Base-by-base conservation (phyloP, 2,329 filamentous ascomycete genomes). In the Zasmidium angulare region DNA sequence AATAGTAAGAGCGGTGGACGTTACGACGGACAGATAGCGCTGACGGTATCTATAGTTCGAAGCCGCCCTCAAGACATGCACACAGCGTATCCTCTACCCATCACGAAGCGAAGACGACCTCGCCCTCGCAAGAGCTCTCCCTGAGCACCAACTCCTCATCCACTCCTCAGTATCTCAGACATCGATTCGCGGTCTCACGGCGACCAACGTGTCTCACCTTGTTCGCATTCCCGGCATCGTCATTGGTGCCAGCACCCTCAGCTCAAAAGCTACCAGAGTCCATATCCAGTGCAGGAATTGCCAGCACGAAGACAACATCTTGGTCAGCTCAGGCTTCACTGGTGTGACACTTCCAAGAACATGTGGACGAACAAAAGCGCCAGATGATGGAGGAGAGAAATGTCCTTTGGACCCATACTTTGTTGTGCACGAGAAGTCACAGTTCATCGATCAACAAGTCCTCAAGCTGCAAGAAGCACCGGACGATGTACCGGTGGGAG, bases 381-480 rank as follows among this genome's bases (percentile, higher is more conserved):
- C 69, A 4, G 67, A 67, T 14, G 84, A 85, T 63, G 82, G 84
- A 14, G 88, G 87, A 53, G 90, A 96, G 48, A 87, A 89, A 68
- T 99, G 95, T 70, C 93, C 93, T 0, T 78, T 99, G 61, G 95
- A 99, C 70, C 95, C 95, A 17, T 99, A 97, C 77, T 96, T 95
- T 70, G 91, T 99, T 58, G 84, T 95, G 59, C 95, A 99, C 73
- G 95, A 99, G 76, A 92, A 89, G 74, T 96, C 90, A 40, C 86
- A 87, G 64, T 99, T 99, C 73, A 93, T 98, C 69, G 95, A 99
- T 71, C 95, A 99, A 76, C 95, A 99, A 75, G 91, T 99, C 61
- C 89, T 99, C 74, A 99, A 99, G 76, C 85, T 99, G 19, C 95
- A 99, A 74, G 95, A 99, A 77, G 95, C 93, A 0, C 95, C 95